Percentiles rank a stretch among this genome's conserved stretches.
These are phyloP conservation scores for Striga hermonthica DNA, from an alignment of 305 asterid genomes.

Conservation along the genomic window DNA sequence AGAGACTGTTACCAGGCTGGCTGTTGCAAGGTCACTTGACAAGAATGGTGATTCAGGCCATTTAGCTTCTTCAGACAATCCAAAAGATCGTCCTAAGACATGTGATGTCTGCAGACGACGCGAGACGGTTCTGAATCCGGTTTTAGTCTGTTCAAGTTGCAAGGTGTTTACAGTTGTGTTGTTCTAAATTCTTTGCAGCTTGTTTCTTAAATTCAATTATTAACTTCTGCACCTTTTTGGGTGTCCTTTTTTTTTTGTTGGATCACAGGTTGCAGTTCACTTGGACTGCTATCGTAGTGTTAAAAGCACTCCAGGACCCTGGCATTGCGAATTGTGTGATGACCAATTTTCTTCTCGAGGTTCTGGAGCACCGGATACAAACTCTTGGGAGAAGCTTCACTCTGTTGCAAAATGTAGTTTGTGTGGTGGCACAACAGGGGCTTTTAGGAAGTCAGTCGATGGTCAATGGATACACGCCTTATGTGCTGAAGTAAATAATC, in stretches of 20 bases:
- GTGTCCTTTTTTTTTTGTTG: constrained; percentile 5
- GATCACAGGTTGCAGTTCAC: constrained; percentile 82
- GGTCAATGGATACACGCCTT: constrained; percentile 98
- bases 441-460: constrained; percentile 86
- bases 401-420: constrained; percentile 84
- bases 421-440: constrained; percentile 97
- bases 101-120: too few relatives aligned
- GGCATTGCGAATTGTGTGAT: constrained; percentile 97
- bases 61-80: too few relatives aligned
- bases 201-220: too few relatives aligned
- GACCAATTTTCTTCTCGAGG: constrained; percentile 57
- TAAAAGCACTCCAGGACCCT: constrained; percentile 76
- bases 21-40: too few relatives aligned
- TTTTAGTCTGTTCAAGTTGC: too few relatives aligned
- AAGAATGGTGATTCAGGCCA: too few relatives aligned
- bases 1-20: too few relatives aligned
- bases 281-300: constrained; percentile 91
- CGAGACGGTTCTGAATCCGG: too few relatives aligned
- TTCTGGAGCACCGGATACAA: constrained; percentile 52
- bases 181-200: too few relatives aligned
- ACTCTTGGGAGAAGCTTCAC: constrained; percentile 69
- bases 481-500: constrained; percentile 88
- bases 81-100: too few relatives aligned
- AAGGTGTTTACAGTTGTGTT: too few relatives aligned
- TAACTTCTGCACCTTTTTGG: constrained; percentile 1